Conservation (phyloP, 306 rosid genomes). For the Lathyrus sativus region DNA sequence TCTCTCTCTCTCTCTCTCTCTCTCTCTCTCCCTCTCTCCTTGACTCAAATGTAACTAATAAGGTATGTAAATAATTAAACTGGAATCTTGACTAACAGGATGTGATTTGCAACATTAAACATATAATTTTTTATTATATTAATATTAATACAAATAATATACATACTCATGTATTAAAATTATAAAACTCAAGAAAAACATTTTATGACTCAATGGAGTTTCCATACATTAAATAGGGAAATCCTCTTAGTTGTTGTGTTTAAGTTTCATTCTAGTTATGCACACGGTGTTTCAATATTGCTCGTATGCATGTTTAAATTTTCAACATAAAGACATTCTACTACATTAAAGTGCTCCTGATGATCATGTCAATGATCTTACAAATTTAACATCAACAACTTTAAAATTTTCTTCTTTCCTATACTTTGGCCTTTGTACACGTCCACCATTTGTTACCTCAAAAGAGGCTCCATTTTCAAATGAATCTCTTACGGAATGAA, state of each 20-base stretch:
- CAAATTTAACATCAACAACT: conserved; percentile 37
- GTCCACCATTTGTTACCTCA: conserved; percentile 17
- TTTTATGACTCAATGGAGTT: no score
- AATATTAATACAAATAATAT: no score
- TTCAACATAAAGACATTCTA: conserved; percentile 37
- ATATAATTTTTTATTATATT: no score
- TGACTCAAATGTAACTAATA: no score
- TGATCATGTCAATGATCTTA: conserved; percentile 36
- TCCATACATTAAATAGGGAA: background rate
- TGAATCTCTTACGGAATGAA: conserved; percentile 43
- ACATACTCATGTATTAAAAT: no score
- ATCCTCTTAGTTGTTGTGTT: background rate
- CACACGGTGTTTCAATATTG: background rate
- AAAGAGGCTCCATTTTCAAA: conserved; percentile 53
- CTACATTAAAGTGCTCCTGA: conserved; percentile 40
- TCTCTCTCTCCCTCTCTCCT: no score
- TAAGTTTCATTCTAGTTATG: background rate
- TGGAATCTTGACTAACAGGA: no score
- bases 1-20: no score
- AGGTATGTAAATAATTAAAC: no score
- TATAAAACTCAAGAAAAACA: no score
- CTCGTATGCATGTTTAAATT: background rate
- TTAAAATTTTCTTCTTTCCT: conserved; percentile 22
- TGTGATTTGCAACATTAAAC: no score
- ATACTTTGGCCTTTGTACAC: conserved; percentile 37